These are phyloP conservation scores for Xerocomellus chrysenteron DNA, from an alignment of 768 basidiomycete genomes.

Conservation along the genomic window DNA sequence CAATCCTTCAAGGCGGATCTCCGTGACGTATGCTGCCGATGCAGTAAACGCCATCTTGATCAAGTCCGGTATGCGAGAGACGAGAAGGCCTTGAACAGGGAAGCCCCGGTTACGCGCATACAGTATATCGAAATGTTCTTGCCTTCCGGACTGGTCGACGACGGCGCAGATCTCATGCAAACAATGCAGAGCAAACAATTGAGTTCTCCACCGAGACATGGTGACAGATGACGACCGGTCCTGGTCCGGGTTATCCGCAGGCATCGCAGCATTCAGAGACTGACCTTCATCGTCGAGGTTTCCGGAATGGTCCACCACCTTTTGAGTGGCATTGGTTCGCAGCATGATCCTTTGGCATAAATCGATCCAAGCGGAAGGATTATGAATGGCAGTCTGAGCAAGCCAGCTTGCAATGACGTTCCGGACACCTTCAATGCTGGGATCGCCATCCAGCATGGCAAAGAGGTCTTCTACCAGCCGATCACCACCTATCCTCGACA, in stretches of 20 bases:
- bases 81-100: slow-evolving; percentile 61
- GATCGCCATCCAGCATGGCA: slow-evolving; percentile 92
- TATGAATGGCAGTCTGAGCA: slow-evolving; percentile 87
- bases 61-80: slow-evolving; percentile 85
- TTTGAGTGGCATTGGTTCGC: slow-evolving; percentile 82
- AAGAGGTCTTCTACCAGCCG: slow-evolving; percentile 92
- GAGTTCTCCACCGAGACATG: slow-evolving; percentile 93
- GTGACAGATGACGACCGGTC: slow-evolving; percentile 38
- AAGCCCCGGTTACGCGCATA: slow-evolving; percentile 65
- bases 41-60: slow-evolving; percentile 99
- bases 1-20: slow-evolving; percentile 89
- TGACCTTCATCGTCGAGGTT: slow-evolving; percentile 90
- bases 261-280: slow-evolving; percentile 68
- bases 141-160: slow-evolving; percentile 66
- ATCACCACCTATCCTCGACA: slow-evolving; percentile 94
- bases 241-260: slow-evolving; percentile 28
- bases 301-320: slow-evolving; percentile 58
- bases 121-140: slow-evolving; percentile 81
- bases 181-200: slow-evolving; percentile 91
- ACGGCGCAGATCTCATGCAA: slow-evolving; percentile 84
- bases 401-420: slow-evolving; percentile 95
- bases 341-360: slow-evolving; percentile 97
- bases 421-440: slow-evolving; percentile 88
- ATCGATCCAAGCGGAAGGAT: slow-evolving; percentile 98
- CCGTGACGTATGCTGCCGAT: slow-evolving; percentile 93